Base-by-base conservation (phyloP, 768 basidiomycete genomes). In the Hydnomerulius pinastri region DNA sequence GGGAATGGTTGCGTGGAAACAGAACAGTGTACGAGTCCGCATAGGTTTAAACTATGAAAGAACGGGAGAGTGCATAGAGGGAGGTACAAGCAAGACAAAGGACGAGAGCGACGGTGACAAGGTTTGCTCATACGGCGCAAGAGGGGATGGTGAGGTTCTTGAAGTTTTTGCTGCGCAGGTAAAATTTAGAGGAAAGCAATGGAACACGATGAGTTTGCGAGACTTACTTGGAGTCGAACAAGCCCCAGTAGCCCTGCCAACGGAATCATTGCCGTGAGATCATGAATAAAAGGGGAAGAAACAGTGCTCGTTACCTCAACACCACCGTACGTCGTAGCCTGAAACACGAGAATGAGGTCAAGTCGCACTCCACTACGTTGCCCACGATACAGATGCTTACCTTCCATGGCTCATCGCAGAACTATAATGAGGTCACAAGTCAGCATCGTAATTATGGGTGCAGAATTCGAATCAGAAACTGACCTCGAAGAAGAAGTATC, bases 401-500 rank as follows among this genome's bases (percentile, higher is more conserved):
- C 76, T 93, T 92, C 92, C 90, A 94, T 27, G 74, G 69, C 67
- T 93, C 89, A 62, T 95, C 92, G 53, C 80, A 83, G 63, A 75
- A 84, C 78, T 90, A 43, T 18, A 23, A 20, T 55, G 47, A 53
- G 32, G 15, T 21, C 9, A 4, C 11, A 27, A 27, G 27, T 17
- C 18, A 35, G 28, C 17, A n/a, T 27, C 3, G 35, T 53, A 37
- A 17, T 56, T 45, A 51, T 28, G 18, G 18, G 29, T 25, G 17
- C 24, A 32, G 23, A n/a, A 35, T 45, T 28, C n/a, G 20, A 42
- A 12, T 24, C 17, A 4, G n/a, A 33, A 43, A 55, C 67, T 6
- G 15, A 81, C 81, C 76, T 89, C 89, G 52, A 92, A 92, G 75
- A 81, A 95, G 79, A 93, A 97, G 72, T 96, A 96, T 13, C 81